Conservation (phyloP, 2,329 filamentous ascomycete genomes). For the Aspergillus spinulosporus region DNA sequence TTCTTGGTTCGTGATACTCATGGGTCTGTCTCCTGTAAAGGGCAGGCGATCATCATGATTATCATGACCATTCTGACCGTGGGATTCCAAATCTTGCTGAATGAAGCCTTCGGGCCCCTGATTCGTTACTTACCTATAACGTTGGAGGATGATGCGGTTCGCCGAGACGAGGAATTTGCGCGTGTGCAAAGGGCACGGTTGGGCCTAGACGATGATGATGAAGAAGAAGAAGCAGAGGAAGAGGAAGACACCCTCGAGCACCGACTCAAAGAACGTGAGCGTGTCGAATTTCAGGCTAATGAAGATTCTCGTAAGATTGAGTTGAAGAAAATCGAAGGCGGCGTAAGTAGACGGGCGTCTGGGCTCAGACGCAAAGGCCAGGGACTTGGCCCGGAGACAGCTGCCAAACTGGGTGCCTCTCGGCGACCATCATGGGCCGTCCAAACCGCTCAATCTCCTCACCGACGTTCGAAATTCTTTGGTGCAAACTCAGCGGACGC, state of each 20-base stretch:
- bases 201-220: slow-evolving; percentile 54
- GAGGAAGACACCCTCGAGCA: slow-evolving; percentile 48
- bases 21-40: slow-evolving; percentile 59
- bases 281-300: slow-evolving; percentile 40
- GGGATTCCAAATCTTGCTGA: slow-evolving; percentile 77
- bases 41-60: slow-evolving; percentile 85
- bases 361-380: slow-evolving; percentile 13
- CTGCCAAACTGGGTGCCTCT: slow-evolving; percentile 29
- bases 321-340: slow-evolving; percentile 40
- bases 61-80: slow-evolving; percentile 68
- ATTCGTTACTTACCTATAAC: slow-evolving; percentile 91
- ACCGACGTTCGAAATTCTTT: slow-evolving; percentile 44
- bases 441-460: slow-evolving; percentile 37
- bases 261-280: slow-evolving; percentile 48
- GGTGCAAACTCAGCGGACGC: slow-evolving; percentile 35
- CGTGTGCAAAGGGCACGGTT: slow-evolving; percentile 71
- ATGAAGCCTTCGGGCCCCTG: slow-evolving; percentile 78
- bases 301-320: slow-evolving; percentile 52
- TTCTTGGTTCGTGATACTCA: slow-evolving; percentile 68
- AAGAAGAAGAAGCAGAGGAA: slow-evolving; percentile 25
- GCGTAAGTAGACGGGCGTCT: slow-evolving; percentile 20
- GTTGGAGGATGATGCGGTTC: slow-evolving; percentile 88
- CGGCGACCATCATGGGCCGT: slow-evolving; percentile 46
- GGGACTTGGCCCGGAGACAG: slow-evolving; percentile 16
- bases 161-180: slow-evolving; percentile 87